Evolutionary conservation across 352 stramenopile genomes (phyloP).

Genomic region (Halophytophthora batemanensis): DNA sequence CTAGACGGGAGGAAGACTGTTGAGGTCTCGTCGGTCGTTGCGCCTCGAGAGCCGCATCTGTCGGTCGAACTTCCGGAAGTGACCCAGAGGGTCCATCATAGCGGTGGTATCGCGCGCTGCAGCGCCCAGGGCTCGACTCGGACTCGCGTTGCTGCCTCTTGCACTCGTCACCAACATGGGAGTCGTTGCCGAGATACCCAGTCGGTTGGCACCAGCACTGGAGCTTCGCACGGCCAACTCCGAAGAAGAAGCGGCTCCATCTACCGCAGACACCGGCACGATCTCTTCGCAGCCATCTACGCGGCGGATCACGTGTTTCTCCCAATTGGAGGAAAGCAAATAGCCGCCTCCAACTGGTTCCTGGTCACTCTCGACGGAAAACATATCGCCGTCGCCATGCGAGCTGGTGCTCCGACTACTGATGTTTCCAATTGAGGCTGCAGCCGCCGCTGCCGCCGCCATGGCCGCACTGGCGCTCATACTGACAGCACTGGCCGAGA

Average conservation of each 20-base stretch:
- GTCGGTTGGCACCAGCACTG: conserved; percentile 1
- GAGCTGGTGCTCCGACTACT: conserved; percentile 19
- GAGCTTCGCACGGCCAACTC: conserved; percentile 2
- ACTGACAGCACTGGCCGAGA: background rate
- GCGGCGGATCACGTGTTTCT: conserved; percentile 43
- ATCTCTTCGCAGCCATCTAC: conserved; percentile 18
- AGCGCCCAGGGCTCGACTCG: background rate
- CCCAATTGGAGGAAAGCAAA: conserved; percentile 43
- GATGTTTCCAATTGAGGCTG: conserved; percentile 4
- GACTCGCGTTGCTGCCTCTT: conserved; percentile 8
- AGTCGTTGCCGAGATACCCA: conserved; percentile 5
- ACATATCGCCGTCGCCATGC: conserved; percentile 1
- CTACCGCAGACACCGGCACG: conserved; percentile 16
- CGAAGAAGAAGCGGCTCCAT: conserved; percentile 9
- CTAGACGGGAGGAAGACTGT: conserved; percentile 33
- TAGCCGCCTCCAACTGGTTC: conserved; percentile 28
- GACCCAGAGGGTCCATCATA: conserved; percentile 39
- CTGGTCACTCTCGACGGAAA: background rate
- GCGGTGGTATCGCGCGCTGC: conserved; percentile 9
- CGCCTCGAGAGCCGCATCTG: conserved; percentile 66
- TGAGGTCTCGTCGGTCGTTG: conserved; percentile 47
- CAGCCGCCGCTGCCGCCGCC: background rate
- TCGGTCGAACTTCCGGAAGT: conserved; percentile 66
- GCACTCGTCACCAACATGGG: background rate
- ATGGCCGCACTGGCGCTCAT: background rate